These are phyloP conservation scores for Pleurotus tuoliensis DNA, from an alignment of 768 basidiomycete genomes.

Conservation along the genomic window DNA sequence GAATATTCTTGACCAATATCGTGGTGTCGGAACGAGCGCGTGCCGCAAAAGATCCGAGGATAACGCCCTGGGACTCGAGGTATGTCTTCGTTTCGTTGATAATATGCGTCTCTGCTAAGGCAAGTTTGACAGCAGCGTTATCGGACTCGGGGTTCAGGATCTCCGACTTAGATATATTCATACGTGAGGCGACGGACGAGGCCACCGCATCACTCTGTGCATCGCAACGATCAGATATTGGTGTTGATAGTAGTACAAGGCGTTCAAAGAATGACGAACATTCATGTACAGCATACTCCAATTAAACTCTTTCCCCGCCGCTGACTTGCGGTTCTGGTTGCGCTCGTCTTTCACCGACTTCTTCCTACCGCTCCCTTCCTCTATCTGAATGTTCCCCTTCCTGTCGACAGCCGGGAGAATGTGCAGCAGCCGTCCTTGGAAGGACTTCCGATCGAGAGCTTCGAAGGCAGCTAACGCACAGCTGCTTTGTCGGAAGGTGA, in stretches of 20 bases:
- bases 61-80: slow-evolving; percentile 73
- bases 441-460: slow-evolving; percentile 75
- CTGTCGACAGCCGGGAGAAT: slow-evolving; percentile 82
- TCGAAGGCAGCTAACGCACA: slow-evolving; percentile 66
- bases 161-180: slow-evolving; percentile 83
- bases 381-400: slow-evolving; percentile 40
- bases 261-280: slow-evolving; percentile 49
- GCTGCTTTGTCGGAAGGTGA: slow-evolving; percentile 38
- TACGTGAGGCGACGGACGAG: slow-evolving; percentile 83
- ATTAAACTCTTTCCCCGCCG: slow-evolving; percentile 78
- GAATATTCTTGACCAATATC: slow-evolving; percentile 95
- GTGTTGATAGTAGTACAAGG: slow-evolving; percentile 10
- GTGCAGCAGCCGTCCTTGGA: slow-evolving; percentile 90
- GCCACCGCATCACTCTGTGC: slow-evolving; percentile 88
- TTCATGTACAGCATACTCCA: slow-evolving; percentile 98
- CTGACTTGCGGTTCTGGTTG: slow-evolving; percentile 58
- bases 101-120: slow-evolving; percentile 93
- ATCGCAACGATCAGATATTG: slow-evolving; percentile 11
- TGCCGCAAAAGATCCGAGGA: slow-evolving; percentile 54
- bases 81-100: slow-evolving; percentile 93
- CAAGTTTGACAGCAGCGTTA: slow-evolving; percentile 89
- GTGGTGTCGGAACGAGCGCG: slow-evolving; percentile 67
- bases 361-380: slow-evolving; percentile 40
- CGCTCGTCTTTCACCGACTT: slow-evolving; percentile 59
- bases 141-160: slow-evolving; percentile 80